Evolutionary conservation across 768 basidiomycete species (phyloP).

Genomic region (Amanita pseudoporphyria): DNA sequence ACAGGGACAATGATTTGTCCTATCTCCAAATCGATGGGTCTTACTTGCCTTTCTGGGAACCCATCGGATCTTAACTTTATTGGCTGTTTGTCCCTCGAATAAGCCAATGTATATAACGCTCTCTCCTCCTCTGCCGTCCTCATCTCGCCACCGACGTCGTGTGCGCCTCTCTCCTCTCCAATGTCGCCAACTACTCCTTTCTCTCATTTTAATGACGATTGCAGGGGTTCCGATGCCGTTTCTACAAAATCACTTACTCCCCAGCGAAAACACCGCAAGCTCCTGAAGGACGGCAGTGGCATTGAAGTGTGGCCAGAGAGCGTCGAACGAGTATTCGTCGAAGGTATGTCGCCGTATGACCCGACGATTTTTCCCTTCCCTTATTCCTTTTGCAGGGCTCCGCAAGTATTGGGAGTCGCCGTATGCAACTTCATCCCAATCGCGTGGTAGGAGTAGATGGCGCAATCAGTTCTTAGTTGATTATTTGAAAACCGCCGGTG

Average conservation of each 20-base stretch:
- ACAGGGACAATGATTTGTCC: slow-evolving; percentile 13
- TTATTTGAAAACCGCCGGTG: slow-evolving; percentile 58
- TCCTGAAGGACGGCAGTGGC: slow-evolving; percentile 70
- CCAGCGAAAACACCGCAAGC: slow-evolving; percentile 75
- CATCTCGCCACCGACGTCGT: slow-evolving; percentile 7
- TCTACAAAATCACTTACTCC: slow-evolving; percentile 46
- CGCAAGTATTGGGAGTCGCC: slow-evolving; percentile 74
- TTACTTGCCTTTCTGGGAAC: slow-evolving; percentile 35
- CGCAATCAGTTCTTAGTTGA: slow-evolving; percentile 83
- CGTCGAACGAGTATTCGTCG: slow-evolving; percentile 69
- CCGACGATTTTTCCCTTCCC: slow-evolving; percentile 1
- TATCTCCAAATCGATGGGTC: slow-evolving; percentile 41
- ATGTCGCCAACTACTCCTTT: slow-evolving; percentile 20
- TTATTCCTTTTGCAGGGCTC: slow-evolving; percentile 37
- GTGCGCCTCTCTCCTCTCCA: slow-evolving; percentile 13
- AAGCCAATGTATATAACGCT: slow-evolving; percentile 19
- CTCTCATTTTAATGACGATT: slow-evolving; percentile 20
- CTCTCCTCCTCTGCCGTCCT: not conserved
- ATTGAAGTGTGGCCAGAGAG: slow-evolving; percentile 78
- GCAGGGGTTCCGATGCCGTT: slow-evolving; percentile 12
- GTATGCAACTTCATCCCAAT: slow-evolving; percentile 63
- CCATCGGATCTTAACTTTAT: slow-evolving; percentile 43
- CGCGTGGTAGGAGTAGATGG: slow-evolving; percentile 71
- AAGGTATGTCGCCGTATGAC: slow-evolving; percentile 33
- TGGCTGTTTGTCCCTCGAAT: slow-evolving; percentile 16